Evolutionary conservation across 345 rosid genomes (phyloP).

Genomic region (Citrus trifoliata): DNA sequence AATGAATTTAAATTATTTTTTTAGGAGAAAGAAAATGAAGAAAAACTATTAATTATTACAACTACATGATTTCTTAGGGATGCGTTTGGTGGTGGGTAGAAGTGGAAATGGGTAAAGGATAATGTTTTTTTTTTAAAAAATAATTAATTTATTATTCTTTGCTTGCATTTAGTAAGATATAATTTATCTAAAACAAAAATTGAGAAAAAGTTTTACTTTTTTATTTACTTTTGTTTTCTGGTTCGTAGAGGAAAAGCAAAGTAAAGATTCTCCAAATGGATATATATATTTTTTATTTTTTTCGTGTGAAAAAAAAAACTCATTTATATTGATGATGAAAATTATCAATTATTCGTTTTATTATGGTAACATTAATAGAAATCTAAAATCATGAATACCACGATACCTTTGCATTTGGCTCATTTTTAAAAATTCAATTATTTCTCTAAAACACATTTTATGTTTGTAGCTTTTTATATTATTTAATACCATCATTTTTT

Average conservation of each 20-base stretch:
- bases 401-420: neutral
- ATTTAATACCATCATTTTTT: no score
- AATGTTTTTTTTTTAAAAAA: neutral
- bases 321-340: neutral
- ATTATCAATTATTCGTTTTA: no score
- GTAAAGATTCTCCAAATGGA: conserved; percentile 9
- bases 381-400: neutral
- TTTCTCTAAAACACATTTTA: neutral
- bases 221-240: neutral
- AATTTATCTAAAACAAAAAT: no score
- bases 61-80: conserved; percentile 8
- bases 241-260: conserved; percentile 27
- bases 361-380: neutral
- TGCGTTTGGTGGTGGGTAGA: conserved; percentile 24
- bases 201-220: no score
- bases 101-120: neutral
- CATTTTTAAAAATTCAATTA: neutral
- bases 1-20: conserved; percentile 1
- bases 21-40: neutral
- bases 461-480: no score
- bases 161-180: no score
- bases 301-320: neutral
- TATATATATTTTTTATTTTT: neutral
- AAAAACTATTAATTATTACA: neutral
- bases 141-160: neutral